Evolutionary conservation across 2,329 filamentous ascomycete genomes (phyloP).

Genomic region (Claviceps digitariae): DNA sequence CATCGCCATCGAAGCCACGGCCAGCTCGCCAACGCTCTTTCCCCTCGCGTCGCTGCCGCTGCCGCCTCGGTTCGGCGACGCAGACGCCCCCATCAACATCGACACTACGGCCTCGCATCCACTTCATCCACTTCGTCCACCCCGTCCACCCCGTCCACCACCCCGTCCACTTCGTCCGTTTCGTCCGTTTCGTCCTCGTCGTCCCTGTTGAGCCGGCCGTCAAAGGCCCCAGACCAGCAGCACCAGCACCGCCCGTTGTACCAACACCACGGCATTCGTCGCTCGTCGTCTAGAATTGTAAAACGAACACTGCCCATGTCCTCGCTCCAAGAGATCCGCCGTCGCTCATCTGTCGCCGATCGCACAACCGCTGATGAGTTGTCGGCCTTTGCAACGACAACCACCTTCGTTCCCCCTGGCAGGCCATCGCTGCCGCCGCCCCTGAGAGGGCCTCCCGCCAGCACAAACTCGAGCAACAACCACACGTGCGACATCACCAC

Average conservation of each 20-base stretch:
- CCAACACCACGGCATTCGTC: slow-evolving; percentile 1
- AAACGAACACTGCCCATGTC: slow-evolving; percentile 19
- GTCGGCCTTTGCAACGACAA: slow-evolving; percentile 9
- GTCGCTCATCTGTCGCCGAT: slow-evolving; percentile 26
- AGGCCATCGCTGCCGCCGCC: background rate
- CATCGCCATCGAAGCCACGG: slow-evolving; percentile 25
- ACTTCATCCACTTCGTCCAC: slow-evolving; percentile 12
- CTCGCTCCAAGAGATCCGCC: slow-evolving; percentile 24
- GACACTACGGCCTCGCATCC: background rate
- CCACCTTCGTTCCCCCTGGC: slow-evolving; percentile 11
- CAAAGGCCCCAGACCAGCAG: slow-evolving; percentile 9
- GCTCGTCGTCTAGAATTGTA: slow-evolving; percentile 10
- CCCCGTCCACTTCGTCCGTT: slow-evolving; percentile 23
- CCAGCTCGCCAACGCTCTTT: slow-evolving; percentile 27
- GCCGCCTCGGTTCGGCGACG: slow-evolving; percentile 26
- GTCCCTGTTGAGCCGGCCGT: slow-evolving; percentile 12
- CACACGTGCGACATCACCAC: background rate
- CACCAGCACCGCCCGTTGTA: slow-evolving; percentile 11
- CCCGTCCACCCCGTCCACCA: slow-evolving; percentile 15
- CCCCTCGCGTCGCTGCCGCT: slow-evolving; percentile 28
- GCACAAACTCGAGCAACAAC: background rate
- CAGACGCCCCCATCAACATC: slow-evolving; percentile 11
- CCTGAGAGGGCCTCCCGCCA: slow-evolving; percentile 3
- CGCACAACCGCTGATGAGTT: slow-evolving; percentile 17
- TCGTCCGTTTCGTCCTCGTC: slow-evolving; percentile 24